Percentiles rank a stretch among this genome's conserved stretches.
Conservation (phyloP, 2,329 filamentous ascomycete species). For the Fusarium sp. region DNA sequence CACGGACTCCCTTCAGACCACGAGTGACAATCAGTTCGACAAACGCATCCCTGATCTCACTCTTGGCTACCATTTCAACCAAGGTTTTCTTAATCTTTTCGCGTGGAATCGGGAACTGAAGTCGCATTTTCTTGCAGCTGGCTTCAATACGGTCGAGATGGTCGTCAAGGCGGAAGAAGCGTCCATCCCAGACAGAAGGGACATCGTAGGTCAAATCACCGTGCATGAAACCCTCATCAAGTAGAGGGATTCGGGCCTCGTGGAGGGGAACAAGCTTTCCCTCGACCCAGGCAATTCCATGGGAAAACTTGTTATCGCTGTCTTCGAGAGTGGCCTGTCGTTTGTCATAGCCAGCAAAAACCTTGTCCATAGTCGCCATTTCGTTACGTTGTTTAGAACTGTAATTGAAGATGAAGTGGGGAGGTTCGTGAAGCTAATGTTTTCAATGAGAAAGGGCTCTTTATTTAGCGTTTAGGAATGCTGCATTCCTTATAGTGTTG, state of each 20-base stretch:
- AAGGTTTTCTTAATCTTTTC: slow-evolving; percentile 57
- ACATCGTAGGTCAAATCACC: slow-evolving; percentile 67
- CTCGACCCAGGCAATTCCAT: slow-evolving; percentile 63
- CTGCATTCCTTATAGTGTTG: too few relatives aligned
- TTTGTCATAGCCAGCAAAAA: slow-evolving; percentile 56
- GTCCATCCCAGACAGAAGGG: slow-evolving; percentile 64
- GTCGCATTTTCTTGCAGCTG: slow-evolving; percentile 61
- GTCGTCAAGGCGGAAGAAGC: slow-evolving; percentile 65
- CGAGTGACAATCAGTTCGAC: slow-evolving; percentile 66
- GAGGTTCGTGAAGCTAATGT: too few relatives aligned
- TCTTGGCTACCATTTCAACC: slow-evolving; percentile 60
- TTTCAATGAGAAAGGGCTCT: too few relatives aligned
- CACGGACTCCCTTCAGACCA: slow-evolving; percentile 59
- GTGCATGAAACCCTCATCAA: slow-evolving; percentile 66
- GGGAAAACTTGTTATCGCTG: slow-evolving; percentile 39
- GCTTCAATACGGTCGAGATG: slow-evolving; percentile 60
- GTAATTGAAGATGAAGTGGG: neutral
- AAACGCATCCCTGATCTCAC: slow-evolving; percentile 63
- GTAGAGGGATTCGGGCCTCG: slow-evolving; percentile 63
- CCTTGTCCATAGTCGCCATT: slow-evolving; percentile 60
- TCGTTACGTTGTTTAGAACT: neutral
- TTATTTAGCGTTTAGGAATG: too few relatives aligned
- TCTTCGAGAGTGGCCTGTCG: slow-evolving; percentile 45
- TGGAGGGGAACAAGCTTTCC: slow-evolving; percentile 58
- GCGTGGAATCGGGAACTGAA: slow-evolving; percentile 57